A percentile compares a stretch with the other conserved stretches of the same genome.
Evolutionary conservation across 2,329 filamentous ascomycete species (phyloP).

Genomic region (Paracoccidioides lutzii): DNA sequence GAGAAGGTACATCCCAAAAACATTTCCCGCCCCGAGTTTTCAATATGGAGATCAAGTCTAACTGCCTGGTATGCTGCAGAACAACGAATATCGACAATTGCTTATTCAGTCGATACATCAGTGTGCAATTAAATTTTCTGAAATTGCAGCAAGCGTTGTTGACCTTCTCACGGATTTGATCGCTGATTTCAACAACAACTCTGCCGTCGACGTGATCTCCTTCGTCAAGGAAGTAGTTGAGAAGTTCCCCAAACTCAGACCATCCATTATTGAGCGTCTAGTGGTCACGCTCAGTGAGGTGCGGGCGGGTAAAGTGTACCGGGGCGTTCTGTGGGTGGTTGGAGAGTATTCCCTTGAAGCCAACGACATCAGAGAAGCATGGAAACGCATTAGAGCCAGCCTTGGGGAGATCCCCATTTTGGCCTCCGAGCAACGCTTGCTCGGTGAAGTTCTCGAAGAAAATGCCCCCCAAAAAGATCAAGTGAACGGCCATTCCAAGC

Average conservation of each 20-base stretch:
- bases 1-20: slow-evolving; percentile 52
- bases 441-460: slow-evolving; percentile 68
- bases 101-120: slow-evolving; percentile 96
- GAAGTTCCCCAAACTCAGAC: slow-evolving; percentile 83
- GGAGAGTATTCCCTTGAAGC: slow-evolving; percentile 93
- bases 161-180: slow-evolving; percentile 98
- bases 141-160: slow-evolving; percentile 92
- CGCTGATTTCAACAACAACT: slow-evolving; percentile 92
- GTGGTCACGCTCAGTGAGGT: slow-evolving; percentile 88
- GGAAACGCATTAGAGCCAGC: slow-evolving; percentile 89
- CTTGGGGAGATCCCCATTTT: slow-evolving; percentile 95
- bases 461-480: slow-evolving; percentile 54
- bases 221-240: slow-evolving; percentile 99
- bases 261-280: slow-evolving; percentile 74
- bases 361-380: slow-evolving; percentile 87
- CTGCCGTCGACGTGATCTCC: slow-evolving; percentile 91
- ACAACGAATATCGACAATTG: slow-evolving; percentile 83
- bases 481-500: slow-evolving; percentile 67
- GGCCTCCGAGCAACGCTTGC: slow-evolving; percentile 78
- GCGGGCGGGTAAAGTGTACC: slow-evolving; percentile 90
- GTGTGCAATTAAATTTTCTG: slow-evolving; percentile 97
- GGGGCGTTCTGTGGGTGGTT: slow-evolving; percentile 92
- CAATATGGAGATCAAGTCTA: not conserved
- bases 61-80: slow-evolving; percentile 38
- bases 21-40: not conserved